These are phyloP conservation scores for Fusarium mangiferae DNA, from an alignment of 2,329 filamentous ascomycete species.

Conservation along the genomic window DNA sequence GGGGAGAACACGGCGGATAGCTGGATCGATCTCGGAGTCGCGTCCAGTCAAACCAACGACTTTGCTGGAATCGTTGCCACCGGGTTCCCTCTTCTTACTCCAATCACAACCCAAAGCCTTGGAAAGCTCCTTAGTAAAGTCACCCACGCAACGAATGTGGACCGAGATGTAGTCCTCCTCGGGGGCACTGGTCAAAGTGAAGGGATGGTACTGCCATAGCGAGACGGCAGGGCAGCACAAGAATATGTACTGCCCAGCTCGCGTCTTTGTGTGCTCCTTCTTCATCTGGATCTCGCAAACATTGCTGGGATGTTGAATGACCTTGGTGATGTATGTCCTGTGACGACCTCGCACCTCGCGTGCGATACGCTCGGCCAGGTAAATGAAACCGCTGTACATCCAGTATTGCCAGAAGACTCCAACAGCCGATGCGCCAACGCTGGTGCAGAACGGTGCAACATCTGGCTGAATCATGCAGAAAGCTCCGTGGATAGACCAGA, in stretches of 20 bases:
- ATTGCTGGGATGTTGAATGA: constrained; percentile 88
- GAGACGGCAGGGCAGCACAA: constrained; percentile 88
- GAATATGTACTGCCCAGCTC: constrained; percentile 88
- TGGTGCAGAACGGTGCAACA: constrained; percentile 79
- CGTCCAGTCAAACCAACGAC: constrained; percentile 75
- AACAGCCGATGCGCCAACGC: constrained; percentile 70
- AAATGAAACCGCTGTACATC: constrained; percentile 85
- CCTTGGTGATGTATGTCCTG: constrained; percentile 88
- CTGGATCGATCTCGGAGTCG: constrained; percentile 71
- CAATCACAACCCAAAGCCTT: constrained; percentile 80
- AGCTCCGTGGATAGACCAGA: constrained; percentile 89
- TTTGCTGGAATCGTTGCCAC: constrained; percentile 62
- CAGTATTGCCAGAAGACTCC: constrained; percentile 92
- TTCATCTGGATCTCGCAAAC: constrained; percentile 93
- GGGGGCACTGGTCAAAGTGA: constrained; percentile 85
- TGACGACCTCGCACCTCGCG: constrained; percentile 83
- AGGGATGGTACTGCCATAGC: constrained; percentile 89
- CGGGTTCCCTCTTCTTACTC: constrained; percentile 55
- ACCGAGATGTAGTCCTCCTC: constrained; percentile 93
- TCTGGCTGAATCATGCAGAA: constrained; percentile 94
- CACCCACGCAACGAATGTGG: constrained; percentile 83
- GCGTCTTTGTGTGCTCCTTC: constrained; percentile 85
- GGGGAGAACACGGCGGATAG: constrained; percentile 77
- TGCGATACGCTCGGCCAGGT: constrained; percentile 81
- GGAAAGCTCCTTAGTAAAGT: constrained; percentile 79